Evolutionary conservation across 2,329 filamentous ascomycete genomes (phyloP), one percentile per base, ranked within the genome.

Genomic region (Fusarium austroafricanum): DNA sequence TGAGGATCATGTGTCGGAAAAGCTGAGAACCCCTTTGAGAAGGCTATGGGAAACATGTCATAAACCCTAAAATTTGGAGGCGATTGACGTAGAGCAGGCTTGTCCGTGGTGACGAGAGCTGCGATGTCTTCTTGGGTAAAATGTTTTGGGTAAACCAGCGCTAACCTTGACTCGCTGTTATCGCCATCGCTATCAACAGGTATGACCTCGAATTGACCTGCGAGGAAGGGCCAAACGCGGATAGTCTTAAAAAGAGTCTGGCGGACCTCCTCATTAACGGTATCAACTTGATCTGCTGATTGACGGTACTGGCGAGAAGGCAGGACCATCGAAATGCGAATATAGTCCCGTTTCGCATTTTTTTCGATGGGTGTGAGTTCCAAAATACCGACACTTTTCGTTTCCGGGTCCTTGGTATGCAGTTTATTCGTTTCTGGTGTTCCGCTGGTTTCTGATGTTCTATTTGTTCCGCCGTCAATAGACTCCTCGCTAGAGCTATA

Each of bases 311-410:
- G 5, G 9, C 20, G 28, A 20, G 35, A 71, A 5, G 50, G 37
- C 14, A 64, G 15, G 20, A 28, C 31, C 28, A 71, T 55, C 12
- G 69, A 55, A 28, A 71, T 62, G 15, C 56, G 61, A 45, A 52
- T 73, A 26, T 71, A 67, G 40, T 54, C 45, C 35, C 64, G 49
- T 5, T 54, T 45, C 14, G 58, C 55, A n/a, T 51, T 59, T 31
- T 66, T 66, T 40, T 73, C 68, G 10, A 68, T 50, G 5, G 68
- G 45, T 1, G 50, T 71, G 31, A 69, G 70, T 21, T 66, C 38
- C 17, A 68, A 20, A 5, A 29, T 47, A 21, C 4, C 5, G 10
- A 26, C 20, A 11, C 45, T 20, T n/a, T 21, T 21, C 10, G 15
- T n/a, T 12, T 39, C 9, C 11, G 6, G 23, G 12, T 29, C 10